phyloP scores from a whole-genome alignment of 1,284 basidiomycete species.

The Leucoagaricus sp. region DNA sequence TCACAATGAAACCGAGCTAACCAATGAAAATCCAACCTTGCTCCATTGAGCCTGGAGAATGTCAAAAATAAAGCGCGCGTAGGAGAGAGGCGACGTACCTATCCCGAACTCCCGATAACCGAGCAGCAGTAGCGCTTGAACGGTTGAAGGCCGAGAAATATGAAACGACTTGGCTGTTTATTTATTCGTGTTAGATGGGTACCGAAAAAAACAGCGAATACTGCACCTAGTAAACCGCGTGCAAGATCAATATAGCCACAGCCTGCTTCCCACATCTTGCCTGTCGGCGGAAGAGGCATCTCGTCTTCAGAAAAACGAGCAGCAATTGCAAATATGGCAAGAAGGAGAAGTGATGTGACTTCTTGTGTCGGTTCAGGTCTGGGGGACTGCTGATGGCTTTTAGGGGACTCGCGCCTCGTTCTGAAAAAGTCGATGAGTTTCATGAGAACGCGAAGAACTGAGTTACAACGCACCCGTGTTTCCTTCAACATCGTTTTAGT shows the following conservation, averaged over 20 bases:
- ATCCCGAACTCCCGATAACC: conserved; percentile 85
- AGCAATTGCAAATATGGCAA: conserved; percentile 79
- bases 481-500: conserved; percentile 29
- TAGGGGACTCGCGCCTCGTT: conserved; percentile 6
- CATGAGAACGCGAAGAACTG: neutral
- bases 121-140: conserved; percentile 76
- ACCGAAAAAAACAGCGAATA: neutral
- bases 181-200: neutral
- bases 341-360: conserved; percentile 68
- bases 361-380: conserved; percentile 56
- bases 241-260: conserved; percentile 69
- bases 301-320: conserved; percentile 66
- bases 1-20: conserved; percentile 29
- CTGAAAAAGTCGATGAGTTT: neutral
- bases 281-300: conserved; percentile 43
- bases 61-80: conserved; percentile 4
- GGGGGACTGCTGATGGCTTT: conserved; percentile 25
- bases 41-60: conserved; percentile 55
- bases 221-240: conserved; percentile 65
- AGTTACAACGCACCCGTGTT: conserved; percentile 26
- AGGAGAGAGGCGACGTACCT: conserved; percentile 37
- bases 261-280: conserved; percentile 73
- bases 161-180: conserved; percentile 63
- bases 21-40: conserved; percentile 83
- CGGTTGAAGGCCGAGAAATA: conserved; percentile 66